phyloP scores from a whole-genome alignment of 306 rosid species.

The Quercus rubra region DNA sequence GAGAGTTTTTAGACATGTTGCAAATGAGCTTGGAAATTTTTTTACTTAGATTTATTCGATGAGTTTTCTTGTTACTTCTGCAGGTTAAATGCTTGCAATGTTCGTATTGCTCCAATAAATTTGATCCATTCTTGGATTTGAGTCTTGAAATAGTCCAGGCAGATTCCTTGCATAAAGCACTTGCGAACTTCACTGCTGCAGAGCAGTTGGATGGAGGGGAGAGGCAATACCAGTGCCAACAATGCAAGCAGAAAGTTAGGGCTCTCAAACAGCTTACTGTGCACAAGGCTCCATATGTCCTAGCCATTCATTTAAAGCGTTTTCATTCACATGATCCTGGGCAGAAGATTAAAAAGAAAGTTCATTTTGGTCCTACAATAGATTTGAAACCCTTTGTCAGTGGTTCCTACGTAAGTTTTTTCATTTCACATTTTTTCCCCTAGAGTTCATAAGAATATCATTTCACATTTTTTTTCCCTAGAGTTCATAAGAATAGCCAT shows the following conservation, averaged over 20 bases:
- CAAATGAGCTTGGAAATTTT: not conserved
- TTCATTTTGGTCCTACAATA: conserved; percentile 62
- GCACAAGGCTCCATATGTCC: conserved; percentile 89
- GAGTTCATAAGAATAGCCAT: not conserved
- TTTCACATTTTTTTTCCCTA: not conserved
- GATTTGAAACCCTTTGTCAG: conserved; percentile 88
- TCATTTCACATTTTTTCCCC: not conserved
- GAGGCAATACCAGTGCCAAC: conserved; percentile 80
- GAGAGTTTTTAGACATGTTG: not conserved
- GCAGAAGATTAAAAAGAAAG: conserved; percentile 77
- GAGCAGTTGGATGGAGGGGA: conserved; percentile 96
- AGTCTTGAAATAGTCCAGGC: conserved; percentile 92
- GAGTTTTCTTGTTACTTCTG: conserved; percentile 16
- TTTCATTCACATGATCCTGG: conserved; percentile 74
- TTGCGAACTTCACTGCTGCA: conserved; percentile 69
- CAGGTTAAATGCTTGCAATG: conserved; percentile 95
- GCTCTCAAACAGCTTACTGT: conserved; percentile 88
- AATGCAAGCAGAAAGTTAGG: conserved; percentile 90
- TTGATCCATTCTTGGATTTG: conserved; percentile 91
- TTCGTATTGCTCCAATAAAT: conserved; percentile 74
- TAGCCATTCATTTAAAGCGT: conserved; percentile 82
- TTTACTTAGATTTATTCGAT: not conserved
- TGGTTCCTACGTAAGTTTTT: conserved; percentile 60
- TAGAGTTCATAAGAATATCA: not conserved
- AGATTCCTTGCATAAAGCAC: conserved; percentile 81